Base-by-base conservation (phyloP, 768 basidiomycete genomes). In the Tylopilus subfusipes region DNA sequence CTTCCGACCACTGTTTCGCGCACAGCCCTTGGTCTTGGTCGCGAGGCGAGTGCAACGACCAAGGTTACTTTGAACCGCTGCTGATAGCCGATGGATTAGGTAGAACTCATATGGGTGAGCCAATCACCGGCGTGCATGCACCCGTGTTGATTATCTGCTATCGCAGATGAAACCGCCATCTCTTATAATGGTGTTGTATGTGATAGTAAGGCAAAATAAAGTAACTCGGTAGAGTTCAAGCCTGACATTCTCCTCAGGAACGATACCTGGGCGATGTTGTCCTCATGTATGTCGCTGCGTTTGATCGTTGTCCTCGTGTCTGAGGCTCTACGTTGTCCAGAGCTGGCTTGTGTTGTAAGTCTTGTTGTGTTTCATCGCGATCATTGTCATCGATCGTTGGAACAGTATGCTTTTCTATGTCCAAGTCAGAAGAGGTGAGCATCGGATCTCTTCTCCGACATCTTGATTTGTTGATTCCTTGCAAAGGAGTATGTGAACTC, bases 41-140 rank as follows among this genome's bases (percentile, higher is more conserved):
- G 68, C n/a, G 70, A 70, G 58, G 68, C 62, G 47, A 50, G 68
- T 52, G 36, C 22, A 42, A 30, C 40, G 27, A 42, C 5, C 29
- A 13, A 24, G 34, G 24, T 30, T 50, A 11, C 42, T 16, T 19
- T n/a, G 43, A 47, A 43, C 39, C 4, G n/a, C 3, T 22, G 6
- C 27, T 53, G 29, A 67, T 25, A 3, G 5, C 22, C 11, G 12
- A 29, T 31, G 38, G 29, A 46, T 44, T 29, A 69, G 68, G 55
- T 69, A 39, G 68, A 71, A 8, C 63, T 70, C 21, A 56, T 69
- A 53, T 69, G 70, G 70, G 68, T 71, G 44, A 50, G 66, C 36
- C 3, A 13, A 42, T 22, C 12, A 13, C 36, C 42, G 42, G 5
- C 30, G 18, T 19, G 27, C n/a, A 25, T 49, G 24, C 33, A 27